Base-by-base conservation (phyloP, 345 rosid genomes). In the Citrus hindsii region DNA sequence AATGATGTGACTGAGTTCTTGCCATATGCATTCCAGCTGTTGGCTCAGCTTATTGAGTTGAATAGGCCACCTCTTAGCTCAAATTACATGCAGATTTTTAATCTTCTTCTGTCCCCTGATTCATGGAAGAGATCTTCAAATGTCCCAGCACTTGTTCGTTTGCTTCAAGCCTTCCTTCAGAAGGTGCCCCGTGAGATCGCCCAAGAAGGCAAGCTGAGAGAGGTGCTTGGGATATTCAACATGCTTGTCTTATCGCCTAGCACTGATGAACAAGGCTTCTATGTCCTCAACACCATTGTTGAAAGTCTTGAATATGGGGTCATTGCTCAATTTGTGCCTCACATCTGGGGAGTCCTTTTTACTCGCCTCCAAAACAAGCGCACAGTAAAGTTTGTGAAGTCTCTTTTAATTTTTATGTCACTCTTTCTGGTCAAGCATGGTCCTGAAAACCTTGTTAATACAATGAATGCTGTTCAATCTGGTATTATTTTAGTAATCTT, bases 91-190 rank as follows among this genome's bases (percentile, higher is more conserved):
- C 93, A 89, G 81, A 90, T 97, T 79, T 97, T 97, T 81, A 71
- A 73, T 67, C 89, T 92, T 78, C 98, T 96, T 63, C 90, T 97
- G 63, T 82, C 90, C 18, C 98, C 95, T 74, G 98, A 92, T 59
- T 82, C 90, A 42, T 97, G 99, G 99, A 94, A 84, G 74, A 90
- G 92, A 87, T 82, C 90, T 75, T 90, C 98, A 38, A 94, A 97
- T 77, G 98, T 97, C 65, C 99, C 99, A 60, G 99, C 99, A 3
- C 98, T 97, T 76, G 99, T 97, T 63, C 99, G 99, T 73, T 82
- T 97, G 76, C 99, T 97, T 73, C 99, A 93, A 81, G 98, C 99
- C 72, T 94, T 93, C 86, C 98, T 97, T 80, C 97, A 94, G 84
- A 94, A 97, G 85, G 92, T 93, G 32, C 93, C 98, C 9, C 85